A percentile compares a stretch with the other conserved stretches of the same genome.
phyloP scores from a whole-genome alignment of 371 early-diverging fungal genomes.

The Mortierella sp. region DNA sequence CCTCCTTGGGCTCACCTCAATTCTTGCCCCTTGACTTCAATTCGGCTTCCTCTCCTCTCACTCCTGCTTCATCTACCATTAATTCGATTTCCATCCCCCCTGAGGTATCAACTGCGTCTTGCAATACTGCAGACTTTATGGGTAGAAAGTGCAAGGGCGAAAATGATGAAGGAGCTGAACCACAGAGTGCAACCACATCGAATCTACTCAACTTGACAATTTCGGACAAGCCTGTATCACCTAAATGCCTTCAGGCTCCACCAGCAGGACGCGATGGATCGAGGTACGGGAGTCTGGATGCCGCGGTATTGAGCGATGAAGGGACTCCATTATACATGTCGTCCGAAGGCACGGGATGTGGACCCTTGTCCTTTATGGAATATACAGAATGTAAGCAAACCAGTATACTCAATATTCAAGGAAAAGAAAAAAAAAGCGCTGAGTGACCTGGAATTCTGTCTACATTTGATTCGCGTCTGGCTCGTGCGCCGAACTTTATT shows the following conservation, averaged over 20 bases:
- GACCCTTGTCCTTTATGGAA: neutral
- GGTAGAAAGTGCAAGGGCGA: neutral
- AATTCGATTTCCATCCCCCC: conserved; percentile 2
- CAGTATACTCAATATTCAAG: neutral
- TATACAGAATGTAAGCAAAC: conserved; percentile 1
- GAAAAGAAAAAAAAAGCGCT: no score
- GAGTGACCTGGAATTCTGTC: conserved; percentile 8
- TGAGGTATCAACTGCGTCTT: neutral
- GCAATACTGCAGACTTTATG: neutral
- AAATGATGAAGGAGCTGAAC: neutral
- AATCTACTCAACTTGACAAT: neutral
- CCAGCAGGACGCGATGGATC: neutral
- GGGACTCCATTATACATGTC: neutral
- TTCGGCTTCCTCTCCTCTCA: neutral
- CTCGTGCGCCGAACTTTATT: conserved; percentile 4
- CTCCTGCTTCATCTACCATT: neutral
- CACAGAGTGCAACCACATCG: neutral
- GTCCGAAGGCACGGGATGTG: neutral
- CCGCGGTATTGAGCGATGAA: neutral
- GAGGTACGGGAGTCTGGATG: neutral
- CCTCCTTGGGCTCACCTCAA: conserved; percentile 14
- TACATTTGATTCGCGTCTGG: neutral
- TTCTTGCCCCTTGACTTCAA: neutral
- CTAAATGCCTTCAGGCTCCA: neutral
- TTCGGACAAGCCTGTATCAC: neutral